Evolutionary conservation across 2,329 filamentous ascomycete species (phyloP).

Genomic region (Beauveria sp.): DNA sequence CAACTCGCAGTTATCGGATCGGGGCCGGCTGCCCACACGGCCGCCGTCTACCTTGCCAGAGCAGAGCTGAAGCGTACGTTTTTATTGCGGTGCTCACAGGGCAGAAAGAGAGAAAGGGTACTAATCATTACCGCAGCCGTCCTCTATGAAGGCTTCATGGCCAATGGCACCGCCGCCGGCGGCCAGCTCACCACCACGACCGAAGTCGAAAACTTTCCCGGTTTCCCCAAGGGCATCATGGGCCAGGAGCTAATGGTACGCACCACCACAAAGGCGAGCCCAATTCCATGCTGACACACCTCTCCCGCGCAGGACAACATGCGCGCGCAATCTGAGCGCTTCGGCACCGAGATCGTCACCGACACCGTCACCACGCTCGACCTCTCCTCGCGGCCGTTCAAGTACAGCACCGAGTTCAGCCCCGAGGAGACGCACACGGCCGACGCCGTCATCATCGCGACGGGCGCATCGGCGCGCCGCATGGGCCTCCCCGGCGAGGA

Average conservation of each 20-base stretch:
- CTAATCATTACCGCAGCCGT: slow-evolving; percentile 47
- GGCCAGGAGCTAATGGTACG: slow-evolving; percentile 77
- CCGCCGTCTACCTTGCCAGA: slow-evolving; percentile 89
- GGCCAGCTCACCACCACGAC: slow-evolving; percentile 97
- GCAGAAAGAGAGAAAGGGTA: background rate
- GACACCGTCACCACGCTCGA: slow-evolving; percentile 90
- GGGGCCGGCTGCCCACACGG: slow-evolving; percentile 93
- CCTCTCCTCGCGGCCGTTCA: slow-evolving; percentile 77
- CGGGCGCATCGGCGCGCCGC: slow-evolving; percentile 83
- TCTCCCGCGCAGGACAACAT: slow-evolving; percentile 61
- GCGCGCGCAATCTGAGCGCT: slow-evolving; percentile 82
- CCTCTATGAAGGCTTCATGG: slow-evolving; percentile 96
- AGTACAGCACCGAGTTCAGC: slow-evolving; percentile 84
- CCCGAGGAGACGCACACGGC: slow-evolving; percentile 80
- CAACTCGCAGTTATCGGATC: slow-evolving; percentile 65
- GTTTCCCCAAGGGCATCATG: slow-evolving; percentile 84
- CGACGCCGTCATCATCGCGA: slow-evolving; percentile 88
- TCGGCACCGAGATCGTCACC: slow-evolving; percentile 86
- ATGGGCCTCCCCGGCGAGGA: slow-evolving; percentile 81
- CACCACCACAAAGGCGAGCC: background rate
- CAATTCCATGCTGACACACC: slow-evolving; percentile 2
- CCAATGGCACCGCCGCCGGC: slow-evolving; percentile 90
- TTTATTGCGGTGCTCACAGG: background rate
- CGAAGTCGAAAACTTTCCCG: slow-evolving; percentile 96
- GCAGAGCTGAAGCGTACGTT: slow-evolving; percentile 77